Base-by-base conservation (phyloP, 73 alveolate genomes). In the Urostyla sp. region DNA sequence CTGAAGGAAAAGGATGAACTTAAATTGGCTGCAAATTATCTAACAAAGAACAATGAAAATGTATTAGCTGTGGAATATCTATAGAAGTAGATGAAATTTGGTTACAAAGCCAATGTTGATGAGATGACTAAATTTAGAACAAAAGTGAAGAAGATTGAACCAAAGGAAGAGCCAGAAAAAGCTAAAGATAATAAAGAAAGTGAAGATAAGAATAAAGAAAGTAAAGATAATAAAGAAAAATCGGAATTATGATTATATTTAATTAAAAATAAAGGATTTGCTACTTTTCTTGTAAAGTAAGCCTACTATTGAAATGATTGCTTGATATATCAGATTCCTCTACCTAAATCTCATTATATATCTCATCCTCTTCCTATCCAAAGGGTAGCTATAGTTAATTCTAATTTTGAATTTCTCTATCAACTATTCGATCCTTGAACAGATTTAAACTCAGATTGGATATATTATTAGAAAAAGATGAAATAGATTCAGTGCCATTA, bases 111-210 rank as follows among this genome's bases (percentile, higher is more conserved):
- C 3, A 69, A 69, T 49, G 2, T 69, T 13, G 83, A 49, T 27
- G 83, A 69, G 45, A 69, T 69, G 83, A 69, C 83, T 4, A 69
- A 69, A 36, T 69, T 69, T 35, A 69, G 49, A 27, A 13, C 58
- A 10, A 69, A 69, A 69, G 31, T 69, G 0, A 69, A 35, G 38
- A 69, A 48, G 34, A 30, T 46, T 13, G 83, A 69, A 32, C 67
- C 83, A 23, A 30, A 27, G 45, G 36, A 59, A 24, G 26, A 40
- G 8, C 63, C 37, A 13, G 80, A 66, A 26, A 40, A 43, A 36
- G 44, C 37, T 26, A 26, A 66, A n/a, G 63, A 40, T 11, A 26
- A 44, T 6, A 23, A 26, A 20, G 10, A 11, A 3, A 30, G 30
- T 20, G 36, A 60, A 21, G 59, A 24, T 20, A 48, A 31, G 55